Percentiles rank a stretch among this genome's conserved stretches.
These are phyloP conservation scores for Aspergillus carbonarius DNA, from an alignment of 2,329 filamentous ascomycete genomes.

Conservation along the genomic window DNA sequence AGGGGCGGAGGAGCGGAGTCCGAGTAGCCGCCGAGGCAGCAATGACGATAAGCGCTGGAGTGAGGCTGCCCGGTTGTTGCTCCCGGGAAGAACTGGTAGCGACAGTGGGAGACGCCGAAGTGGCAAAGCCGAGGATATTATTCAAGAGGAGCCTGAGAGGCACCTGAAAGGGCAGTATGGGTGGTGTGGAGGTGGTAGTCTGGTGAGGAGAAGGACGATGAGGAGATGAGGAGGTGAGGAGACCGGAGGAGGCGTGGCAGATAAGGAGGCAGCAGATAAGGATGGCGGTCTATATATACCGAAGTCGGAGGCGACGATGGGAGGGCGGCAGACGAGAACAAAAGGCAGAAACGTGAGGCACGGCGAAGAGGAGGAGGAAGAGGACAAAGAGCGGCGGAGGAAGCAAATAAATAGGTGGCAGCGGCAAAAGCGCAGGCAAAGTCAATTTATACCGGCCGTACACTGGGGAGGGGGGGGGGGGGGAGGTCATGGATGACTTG, in stretches of 20 bases:
- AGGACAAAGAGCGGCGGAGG: slow-evolving; percentile 6
- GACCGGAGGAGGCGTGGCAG: background rate
- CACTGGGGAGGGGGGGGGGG: background rate
- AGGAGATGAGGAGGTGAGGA: background rate
- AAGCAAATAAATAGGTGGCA: slow-evolving; percentile 11
- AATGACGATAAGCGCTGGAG: slow-evolving; percentile 11
- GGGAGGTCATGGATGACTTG: slow-evolving; percentile 4
- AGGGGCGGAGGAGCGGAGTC: slow-evolving; percentile 7
- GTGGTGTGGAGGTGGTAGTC: background rate
- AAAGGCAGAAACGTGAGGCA: background rate
- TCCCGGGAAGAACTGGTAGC: background rate
- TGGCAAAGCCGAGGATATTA: background rate
- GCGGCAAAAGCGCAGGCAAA: slow-evolving; percentile 20
- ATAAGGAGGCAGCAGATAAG: slow-evolving; percentile 8
- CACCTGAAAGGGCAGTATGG: background rate
- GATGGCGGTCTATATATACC: slow-evolving; percentile 3
- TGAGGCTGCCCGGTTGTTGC: background rate
- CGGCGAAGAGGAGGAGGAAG: background rate
- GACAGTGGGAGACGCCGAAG: background rate
- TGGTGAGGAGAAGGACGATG: background rate
- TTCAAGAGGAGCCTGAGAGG: background rate
- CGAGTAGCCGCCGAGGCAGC: slow-evolving; percentile 13
- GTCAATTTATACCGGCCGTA: slow-evolving; percentile 24
- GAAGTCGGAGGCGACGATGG: background rate
- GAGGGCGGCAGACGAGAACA: background rate